A percentile compares a stretch with the other conserved stretches of the same genome.
Conservation (phyloP, 2,329 filamentous ascomycete species). For the Blastomyces silverae region DNA sequence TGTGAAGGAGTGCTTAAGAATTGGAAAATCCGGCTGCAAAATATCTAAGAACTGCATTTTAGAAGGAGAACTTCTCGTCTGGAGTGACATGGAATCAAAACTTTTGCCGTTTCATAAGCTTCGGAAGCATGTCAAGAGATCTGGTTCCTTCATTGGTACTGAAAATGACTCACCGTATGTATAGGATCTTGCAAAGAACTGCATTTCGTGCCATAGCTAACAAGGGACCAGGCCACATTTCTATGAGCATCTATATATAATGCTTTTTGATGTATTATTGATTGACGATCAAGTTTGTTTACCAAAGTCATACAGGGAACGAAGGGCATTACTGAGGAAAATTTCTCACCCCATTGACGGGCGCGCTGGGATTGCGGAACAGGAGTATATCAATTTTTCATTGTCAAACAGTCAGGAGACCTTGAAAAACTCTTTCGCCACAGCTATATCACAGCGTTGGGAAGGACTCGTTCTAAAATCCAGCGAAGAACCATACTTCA, state of each 20-base stretch:
- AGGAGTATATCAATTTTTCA: constrained; percentile 61
- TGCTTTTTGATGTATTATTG: constrained; percentile 56
- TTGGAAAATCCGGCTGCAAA: constrained; percentile 53
- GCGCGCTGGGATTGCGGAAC: constrained; percentile 59
- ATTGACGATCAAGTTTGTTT: constrained; percentile 51
- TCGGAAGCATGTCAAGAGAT: constrained; percentile 68
- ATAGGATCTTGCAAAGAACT: background rate
- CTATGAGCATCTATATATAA: constrained; percentile 54
- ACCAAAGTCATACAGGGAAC: constrained; percentile 38
- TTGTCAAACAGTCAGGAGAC: constrained; percentile 45
- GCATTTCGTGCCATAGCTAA: constrained; percentile 14
- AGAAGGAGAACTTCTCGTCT: constrained; percentile 77
- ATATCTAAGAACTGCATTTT: constrained; percentile 65
- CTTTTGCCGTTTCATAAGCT: constrained; percentile 76
- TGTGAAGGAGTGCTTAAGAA: constrained; percentile 57
- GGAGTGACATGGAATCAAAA: constrained; percentile 57
- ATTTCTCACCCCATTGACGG: constrained; percentile 54
- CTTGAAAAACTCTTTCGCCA: constrained; percentile 60
- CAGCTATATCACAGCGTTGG: constrained; percentile 57
- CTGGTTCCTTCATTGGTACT: constrained; percentile 62
- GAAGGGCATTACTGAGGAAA: constrained; percentile 50
- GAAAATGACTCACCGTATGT: constrained; percentile 61
- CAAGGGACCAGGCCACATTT: constrained; percentile 39
- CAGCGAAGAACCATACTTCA: constrained; percentile 67
- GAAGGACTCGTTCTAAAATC: constrained; percentile 81